Base-by-base conservation (phyloP, 108 stramenopile genomes). In the Skeletonema tropicum region DNA sequence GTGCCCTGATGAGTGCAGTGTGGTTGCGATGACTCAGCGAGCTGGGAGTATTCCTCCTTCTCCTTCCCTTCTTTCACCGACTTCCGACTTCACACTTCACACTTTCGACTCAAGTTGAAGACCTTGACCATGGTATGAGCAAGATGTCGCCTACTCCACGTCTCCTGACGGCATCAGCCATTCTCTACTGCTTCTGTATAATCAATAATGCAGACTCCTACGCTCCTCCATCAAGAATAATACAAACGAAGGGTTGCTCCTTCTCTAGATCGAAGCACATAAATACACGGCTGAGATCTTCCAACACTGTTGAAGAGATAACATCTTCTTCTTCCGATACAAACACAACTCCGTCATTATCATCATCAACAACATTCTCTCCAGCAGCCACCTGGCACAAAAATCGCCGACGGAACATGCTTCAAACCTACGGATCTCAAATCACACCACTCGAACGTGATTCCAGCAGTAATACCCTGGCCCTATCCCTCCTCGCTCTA, bases 301-400 rank as follows among this genome's bases (percentile, higher is more conserved):
- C 42, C 42, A 45, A 45, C 42, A 45, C 42, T 0, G 15, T 45
- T 5, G 42, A 45, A 45, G 42, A 45, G 42, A n/a, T n/a, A n/a
- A 45, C 42, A 3, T 39, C 38, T 39, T 39, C 38, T 12, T 39
- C 38, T 39, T 39, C 38, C 33, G 33, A 35, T 7, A 35, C 33
- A 35, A 12, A 49, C 48, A 49, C 48, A 48, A 48, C 48, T 49
- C 38, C 38, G 11, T 39, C 11, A 12, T 35, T 35, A 35, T 12
- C 38, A 39, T 39, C 38, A 39, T 39, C 38, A 12, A 10, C 52
- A 39, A 12, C 75, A 13, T 68, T 73, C 26, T 75, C 85, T 11
- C 60, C 76, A 14, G 90, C 90, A 12, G 87, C 90, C 10, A 70
- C 81, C 68, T 92, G 91, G 91, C 91, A 92, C 79, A 79, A 75